These are phyloP conservation scores for Globisporangium iwayamae DNA, from an alignment of 352 stramenopile genomes.

Conservation along the genomic window DNA sequence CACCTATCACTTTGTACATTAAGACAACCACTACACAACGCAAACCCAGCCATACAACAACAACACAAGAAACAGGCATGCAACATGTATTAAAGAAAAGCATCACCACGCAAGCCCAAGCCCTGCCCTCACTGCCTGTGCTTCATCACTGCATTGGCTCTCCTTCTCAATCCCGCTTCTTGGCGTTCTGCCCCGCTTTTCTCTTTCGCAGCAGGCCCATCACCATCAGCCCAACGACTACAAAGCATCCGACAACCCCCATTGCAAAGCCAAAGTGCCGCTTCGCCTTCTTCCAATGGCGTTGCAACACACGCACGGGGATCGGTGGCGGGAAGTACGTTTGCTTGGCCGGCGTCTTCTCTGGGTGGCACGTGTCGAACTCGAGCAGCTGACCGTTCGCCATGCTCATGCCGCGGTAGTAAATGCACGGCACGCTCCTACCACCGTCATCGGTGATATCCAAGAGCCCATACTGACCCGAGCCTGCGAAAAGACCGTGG, in stretches of 20 bases:
- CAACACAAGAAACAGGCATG: not conserved
- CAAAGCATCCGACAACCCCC: not conserved
- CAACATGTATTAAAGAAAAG: slow-evolving; percentile 4
- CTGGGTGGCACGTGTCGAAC: slow-evolving; percentile 72
- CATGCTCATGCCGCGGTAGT: slow-evolving; percentile 66
- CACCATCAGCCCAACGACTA: not conserved
- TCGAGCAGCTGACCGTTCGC: slow-evolving; percentile 57
- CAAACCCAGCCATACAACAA: not conserved
- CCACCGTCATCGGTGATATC: slow-evolving; percentile 77
- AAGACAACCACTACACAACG: not conserved
- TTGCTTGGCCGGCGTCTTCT: slow-evolving; percentile 45
- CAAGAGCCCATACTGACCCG: slow-evolving; percentile 79
- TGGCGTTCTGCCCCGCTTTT: not conserved
- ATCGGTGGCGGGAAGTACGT: slow-evolving; percentile 68
- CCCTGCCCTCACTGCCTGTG: too few relatives aligned
- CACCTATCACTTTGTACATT: not conserved
- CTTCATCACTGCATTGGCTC: not conserved
- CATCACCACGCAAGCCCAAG: not conserved
- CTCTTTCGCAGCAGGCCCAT: not conserved
- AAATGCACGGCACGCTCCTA: slow-evolving; percentile 48
- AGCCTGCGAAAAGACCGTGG: slow-evolving; percentile 74
- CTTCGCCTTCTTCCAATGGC: slow-evolving; percentile 60
- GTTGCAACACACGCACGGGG: slow-evolving; percentile 45
- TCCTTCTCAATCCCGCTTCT: slow-evolving; percentile 3
- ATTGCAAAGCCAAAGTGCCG: not conserved